Evolutionary conservation across 768 basidiomycete species (phyloP).

Genomic region (Amanita jacksonii): DNA sequence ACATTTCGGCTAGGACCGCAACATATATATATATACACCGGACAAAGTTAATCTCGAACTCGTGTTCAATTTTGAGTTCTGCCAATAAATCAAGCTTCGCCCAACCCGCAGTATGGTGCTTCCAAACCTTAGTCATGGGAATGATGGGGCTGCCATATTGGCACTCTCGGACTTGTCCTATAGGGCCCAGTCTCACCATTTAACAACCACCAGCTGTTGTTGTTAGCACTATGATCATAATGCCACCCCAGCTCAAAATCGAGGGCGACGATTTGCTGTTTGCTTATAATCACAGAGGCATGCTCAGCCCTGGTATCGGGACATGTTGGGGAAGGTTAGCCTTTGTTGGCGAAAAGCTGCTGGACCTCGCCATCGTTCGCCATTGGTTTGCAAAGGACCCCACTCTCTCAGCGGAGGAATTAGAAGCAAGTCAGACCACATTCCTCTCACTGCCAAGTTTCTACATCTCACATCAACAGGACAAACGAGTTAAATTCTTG

Average conservation of each 20-base stretch:
- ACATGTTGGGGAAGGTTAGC: neutral
- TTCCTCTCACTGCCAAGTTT: neutral
- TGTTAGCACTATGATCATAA: no score
- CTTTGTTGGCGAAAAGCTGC: slow-evolving; percentile 1
- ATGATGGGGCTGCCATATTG: neutral
- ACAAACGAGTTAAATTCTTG: neutral
- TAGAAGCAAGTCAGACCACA: neutral
- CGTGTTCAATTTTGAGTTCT: no score
- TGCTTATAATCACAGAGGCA: neutral
- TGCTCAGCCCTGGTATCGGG: neutral
- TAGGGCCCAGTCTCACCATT: neutral
- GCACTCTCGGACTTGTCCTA: neutral
- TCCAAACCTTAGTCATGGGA: neutral
- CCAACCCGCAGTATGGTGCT: neutral
- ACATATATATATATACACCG: no score
- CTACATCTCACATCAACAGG: neutral
- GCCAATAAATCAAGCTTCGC: neutral
- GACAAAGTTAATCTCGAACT: no score
- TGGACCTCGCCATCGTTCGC: slow-evolving; percentile 20
- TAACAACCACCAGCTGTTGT: no score
- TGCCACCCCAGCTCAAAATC: no score
- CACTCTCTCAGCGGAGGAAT: neutral
- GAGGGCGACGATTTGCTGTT: neutral
- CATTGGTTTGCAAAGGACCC: slow-evolving; percentile 15
- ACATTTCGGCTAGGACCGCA: no score